phyloP scores from a whole-genome alignment of 257 asterid genomes.

The Petunia secreta region DNA sequence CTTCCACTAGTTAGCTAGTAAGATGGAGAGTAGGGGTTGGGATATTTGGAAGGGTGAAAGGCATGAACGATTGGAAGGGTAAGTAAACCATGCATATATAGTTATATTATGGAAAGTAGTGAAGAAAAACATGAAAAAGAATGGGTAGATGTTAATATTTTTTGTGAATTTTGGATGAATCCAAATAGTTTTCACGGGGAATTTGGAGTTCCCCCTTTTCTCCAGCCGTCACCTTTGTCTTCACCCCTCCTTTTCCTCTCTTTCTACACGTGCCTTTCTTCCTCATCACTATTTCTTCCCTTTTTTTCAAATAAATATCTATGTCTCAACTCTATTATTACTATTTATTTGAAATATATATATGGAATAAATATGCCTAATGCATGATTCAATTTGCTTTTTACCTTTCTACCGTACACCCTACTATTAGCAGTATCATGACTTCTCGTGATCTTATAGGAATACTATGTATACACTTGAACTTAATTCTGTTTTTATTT shows the following conservation, averaged over 20 bases:
- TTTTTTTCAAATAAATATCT: conserved; percentile 13
- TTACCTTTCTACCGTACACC: conserved; percentile 21
- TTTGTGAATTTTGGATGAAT: conserved; percentile 54
- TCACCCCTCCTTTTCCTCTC: conserved; percentile 33
- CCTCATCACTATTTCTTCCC: conserved; percentile 17
- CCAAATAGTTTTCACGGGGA: conserved; percentile 96
- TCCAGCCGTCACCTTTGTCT: conserved; percentile 37
- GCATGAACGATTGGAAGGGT: conserved; percentile 46
- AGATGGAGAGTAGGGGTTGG: background rate
- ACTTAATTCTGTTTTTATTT: background rate
- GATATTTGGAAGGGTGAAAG: conserved; percentile 34
- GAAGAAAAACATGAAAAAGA: conserved; percentile 43
- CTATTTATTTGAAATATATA: conserved; percentile 2
- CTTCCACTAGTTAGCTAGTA: background rate
- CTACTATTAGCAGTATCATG: conserved; percentile 2
- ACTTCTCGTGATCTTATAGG: conserved; percentile 6
- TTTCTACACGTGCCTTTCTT: conserved; percentile 59
- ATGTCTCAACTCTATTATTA: background rate
- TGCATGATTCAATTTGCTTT: conserved; percentile 4
- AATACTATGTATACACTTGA: background rate
- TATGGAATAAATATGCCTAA: background rate
- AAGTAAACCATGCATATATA: conserved; percentile 18
- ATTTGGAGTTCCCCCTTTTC: conserved; percentile 68
- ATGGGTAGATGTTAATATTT: conserved; percentile 37
- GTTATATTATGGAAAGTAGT: conserved; percentile 54